Percentiles rank a stretch among this genome's conserved stretches.
phyloP scores from a whole-genome alignment of 2,329 filamentous ascomycete species.

The Conoideocrella luteorostrata region DNA sequence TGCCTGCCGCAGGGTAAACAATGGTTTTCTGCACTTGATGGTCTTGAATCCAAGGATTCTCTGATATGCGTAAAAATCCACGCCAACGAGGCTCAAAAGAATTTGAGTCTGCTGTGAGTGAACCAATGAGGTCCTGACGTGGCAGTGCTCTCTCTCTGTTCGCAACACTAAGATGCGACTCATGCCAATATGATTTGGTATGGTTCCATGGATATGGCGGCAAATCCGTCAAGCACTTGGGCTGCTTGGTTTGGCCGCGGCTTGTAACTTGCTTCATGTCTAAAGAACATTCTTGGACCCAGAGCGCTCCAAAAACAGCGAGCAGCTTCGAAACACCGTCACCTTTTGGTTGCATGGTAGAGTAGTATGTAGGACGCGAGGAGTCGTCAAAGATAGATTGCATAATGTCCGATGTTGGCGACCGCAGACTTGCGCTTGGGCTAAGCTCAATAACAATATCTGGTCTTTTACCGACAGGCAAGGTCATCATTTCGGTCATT shows the following conservation, averaged over 20 bases:
- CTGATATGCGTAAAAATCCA: slow-evolving; percentile 39
- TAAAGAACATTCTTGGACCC: slow-evolving; percentile 27
- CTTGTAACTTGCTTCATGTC: slow-evolving; percentile 25
- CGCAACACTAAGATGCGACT: slow-evolving; percentile 38
- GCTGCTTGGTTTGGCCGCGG: slow-evolving; percentile 10
- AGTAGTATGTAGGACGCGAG: slow-evolving; percentile 16
- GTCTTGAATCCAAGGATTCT: slow-evolving; percentile 47
- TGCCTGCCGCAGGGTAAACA: slow-evolving; percentile 45
- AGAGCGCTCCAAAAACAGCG: slow-evolving; percentile 27
- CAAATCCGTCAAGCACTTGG: slow-evolving; percentile 36
- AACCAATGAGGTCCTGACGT: slow-evolving; percentile 46
- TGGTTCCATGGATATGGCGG: slow-evolving; percentile 52
- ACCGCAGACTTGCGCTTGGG: slow-evolving; percentile 29
- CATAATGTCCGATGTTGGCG: slow-evolving; percentile 31
- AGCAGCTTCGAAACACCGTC: slow-evolving; percentile 21
- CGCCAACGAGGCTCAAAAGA: slow-evolving; percentile 42
- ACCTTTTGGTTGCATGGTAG: slow-evolving; percentile 20
- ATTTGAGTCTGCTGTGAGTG: slow-evolving; percentile 36
- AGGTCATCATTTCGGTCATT: slow-evolving; percentile 27
- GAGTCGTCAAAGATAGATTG: slow-evolving; percentile 8
- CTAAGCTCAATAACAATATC: slow-evolving; percentile 36
- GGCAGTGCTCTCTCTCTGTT: slow-evolving; percentile 38
- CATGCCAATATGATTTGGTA: slow-evolving; percentile 45
- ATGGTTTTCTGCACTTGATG: slow-evolving; percentile 45
- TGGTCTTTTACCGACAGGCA: slow-evolving; percentile 20